Percentiles rank a stretch among this genome's conserved stretches.
These are phyloP conservation scores for Colletotrichum ledebouriae DNA, from an alignment of 2,329 filamentous ascomycete genomes.

Conservation along the genomic window DNA sequence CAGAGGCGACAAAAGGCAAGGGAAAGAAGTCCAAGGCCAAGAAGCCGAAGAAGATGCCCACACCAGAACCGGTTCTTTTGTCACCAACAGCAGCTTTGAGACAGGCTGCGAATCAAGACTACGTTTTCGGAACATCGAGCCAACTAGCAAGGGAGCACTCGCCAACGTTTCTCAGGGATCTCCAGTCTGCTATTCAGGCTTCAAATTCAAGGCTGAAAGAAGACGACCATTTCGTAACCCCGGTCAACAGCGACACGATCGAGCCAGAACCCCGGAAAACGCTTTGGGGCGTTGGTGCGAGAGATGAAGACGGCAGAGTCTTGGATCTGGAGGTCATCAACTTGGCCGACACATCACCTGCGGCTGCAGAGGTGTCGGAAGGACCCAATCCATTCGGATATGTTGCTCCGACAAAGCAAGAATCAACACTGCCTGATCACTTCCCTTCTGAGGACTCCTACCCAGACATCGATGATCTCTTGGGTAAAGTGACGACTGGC, in stretches of 20 bases:
- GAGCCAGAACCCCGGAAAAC: conserved; percentile 53
- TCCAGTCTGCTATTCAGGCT: conserved; percentile 71
- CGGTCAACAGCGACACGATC: conserved; percentile 55
- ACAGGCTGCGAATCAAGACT: conserved; percentile 77
- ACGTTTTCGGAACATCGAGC: conserved; percentile 88
- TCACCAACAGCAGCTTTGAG: conserved; percentile 78
- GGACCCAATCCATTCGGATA: conserved; percentile 57
- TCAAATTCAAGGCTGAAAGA: conserved; percentile 62
- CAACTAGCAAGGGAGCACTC: conserved; percentile 82
- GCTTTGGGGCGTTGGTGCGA: conserved; percentile 79
- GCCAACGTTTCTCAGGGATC: conserved; percentile 72
- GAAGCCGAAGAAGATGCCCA: conserved; percentile 52
- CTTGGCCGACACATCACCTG: conserved; percentile 60
- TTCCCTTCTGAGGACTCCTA: conserved; percentile 34
- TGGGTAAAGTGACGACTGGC: not conserved
- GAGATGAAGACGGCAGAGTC: conserved; percentile 74
- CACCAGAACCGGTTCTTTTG: conserved; percentile 67
- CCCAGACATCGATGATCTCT: conserved; percentile 35
- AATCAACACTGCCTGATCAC: not conserved
- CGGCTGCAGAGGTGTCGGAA: conserved; percentile 45
- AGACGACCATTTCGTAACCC: conserved; percentile 56
- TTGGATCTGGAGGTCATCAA: conserved; percentile 74
- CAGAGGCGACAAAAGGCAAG: conserved; percentile 50
- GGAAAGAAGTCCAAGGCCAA: conserved; percentile 54
- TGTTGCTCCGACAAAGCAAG: not conserved